Evolutionary conservation across 1,284 basidiomycete species (phyloP), one percentile per base, ranked within the genome.

Genomic region (Acaromyces ingoldii): DNA sequence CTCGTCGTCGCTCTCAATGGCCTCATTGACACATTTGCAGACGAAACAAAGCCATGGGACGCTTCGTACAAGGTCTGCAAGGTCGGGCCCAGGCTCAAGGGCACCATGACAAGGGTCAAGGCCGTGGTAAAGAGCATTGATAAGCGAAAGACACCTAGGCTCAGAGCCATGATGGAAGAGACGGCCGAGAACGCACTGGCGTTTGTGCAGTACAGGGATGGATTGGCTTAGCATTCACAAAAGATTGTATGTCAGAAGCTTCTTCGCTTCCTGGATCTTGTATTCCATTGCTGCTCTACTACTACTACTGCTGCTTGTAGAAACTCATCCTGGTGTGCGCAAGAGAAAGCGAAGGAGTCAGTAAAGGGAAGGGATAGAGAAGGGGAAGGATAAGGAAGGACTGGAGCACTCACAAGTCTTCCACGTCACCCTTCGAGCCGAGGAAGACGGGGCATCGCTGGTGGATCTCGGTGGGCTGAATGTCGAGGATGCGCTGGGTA

Each of bases 401-500:
- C n/a, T n/a, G n/a, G n/a, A n/a, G n/a, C 15, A 49, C 48, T 42
- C 39, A 49, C 64, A 73, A 57, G 76, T 99, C 95, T 73, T 84
- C 80, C 42, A 99, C 91, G 75, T 99, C 95, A 52, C 97, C 91
- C 74, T 85, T 87, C 76, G 86, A 89, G 29, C 95, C 95, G 19
- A 99, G 80, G 82, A 95, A 98, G 33, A 98, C 87, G 2, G 92
- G 82, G 79, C 88, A 89, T 47, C 95, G 85, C 74, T 97, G 86
- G 76, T 99, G 95, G 62, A 98, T 97, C 65, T 73, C 77, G 54
- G 82, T 90, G 4, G 95, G 95, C 49, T 86, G 79, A 57, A 99
- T 86, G 72, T 99, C 95, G 39, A 99, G 81, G 65, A 99, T 92
- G 40, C 93, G 84, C 76, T 85, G 82, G 24, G 83, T 88, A 31